Percentiles rank a stretch among this genome's conserved stretches.
Evolutionary conservation across 768 basidiomycete species (phyloP).

Genomic region (Pisolithus orientalis): DNA sequence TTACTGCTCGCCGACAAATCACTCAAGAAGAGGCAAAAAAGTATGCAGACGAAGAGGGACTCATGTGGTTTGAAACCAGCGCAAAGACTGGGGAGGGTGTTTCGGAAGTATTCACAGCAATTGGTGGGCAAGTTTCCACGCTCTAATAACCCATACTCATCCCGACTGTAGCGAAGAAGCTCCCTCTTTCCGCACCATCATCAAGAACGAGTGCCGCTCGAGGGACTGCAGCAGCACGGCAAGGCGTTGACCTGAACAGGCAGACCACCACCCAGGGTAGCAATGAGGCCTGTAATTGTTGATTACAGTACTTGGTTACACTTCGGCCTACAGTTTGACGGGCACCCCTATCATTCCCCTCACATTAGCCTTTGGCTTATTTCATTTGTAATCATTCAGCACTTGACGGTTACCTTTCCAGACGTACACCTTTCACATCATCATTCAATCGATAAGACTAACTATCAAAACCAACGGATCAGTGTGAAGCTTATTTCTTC

Average conservation of each 20-base stretch:
- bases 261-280: constrained; percentile 44
- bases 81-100: constrained; percentile 89
- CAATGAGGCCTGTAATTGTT: constrained; percentile 76
- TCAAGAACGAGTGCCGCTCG: constrained; percentile 49
- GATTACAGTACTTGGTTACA: constrained; percentile 13
- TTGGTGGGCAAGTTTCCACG: constrained; percentile 48
- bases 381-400: constrained; percentile 26
- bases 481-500: too few species aligned
- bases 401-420: constrained; percentile 20
- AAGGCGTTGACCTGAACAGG: constrained; percentile 80
- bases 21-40: constrained; percentile 86
- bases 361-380: constrained; percentile 10
- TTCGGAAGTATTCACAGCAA: constrained; percentile 76
- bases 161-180: constrained; percentile 63
- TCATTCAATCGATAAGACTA: neutral
- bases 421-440: constrained; percentile 8
- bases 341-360: neutral
- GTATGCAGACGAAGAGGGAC: constrained; percentile 86
- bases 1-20: constrained; percentile 79
- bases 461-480: neutral
- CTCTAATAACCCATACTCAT: neutral
- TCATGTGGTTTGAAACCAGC: constrained; percentile 90
- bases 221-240: constrained; percentile 42
- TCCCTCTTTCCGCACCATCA: constrained; percentile 76
- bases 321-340: neutral